These are phyloP conservation scores for Puccinia coronata DNA, from an alignment of 1,284 basidiomycete genomes.

Conservation along the genomic window DNA sequence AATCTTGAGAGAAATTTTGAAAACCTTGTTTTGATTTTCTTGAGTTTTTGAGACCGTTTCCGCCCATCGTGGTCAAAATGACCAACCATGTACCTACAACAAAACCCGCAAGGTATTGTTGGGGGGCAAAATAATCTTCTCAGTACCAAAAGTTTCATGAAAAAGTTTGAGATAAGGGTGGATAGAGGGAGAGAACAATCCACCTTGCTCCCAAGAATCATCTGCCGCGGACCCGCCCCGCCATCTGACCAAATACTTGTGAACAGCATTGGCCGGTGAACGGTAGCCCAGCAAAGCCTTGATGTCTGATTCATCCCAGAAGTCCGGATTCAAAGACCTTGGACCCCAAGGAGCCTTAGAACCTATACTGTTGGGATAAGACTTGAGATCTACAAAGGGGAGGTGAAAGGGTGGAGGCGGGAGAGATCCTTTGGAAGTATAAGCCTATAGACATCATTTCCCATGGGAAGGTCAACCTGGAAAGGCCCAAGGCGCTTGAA, in stretches of 20 bases:
- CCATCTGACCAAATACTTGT: no score
- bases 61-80: no score
- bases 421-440: not conserved
- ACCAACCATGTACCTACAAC: no score
- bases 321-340: not conserved
- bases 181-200: no score
- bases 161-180: no score
- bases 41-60: no score
- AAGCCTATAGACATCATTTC: not conserved
- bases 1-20: no score
- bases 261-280: not conserved
- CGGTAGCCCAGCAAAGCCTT: not conserved
- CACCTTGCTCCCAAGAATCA: constrained; percentile 26
- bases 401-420: not conserved
- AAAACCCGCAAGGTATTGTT: no score
- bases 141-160: no score
- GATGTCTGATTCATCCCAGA: not conserved
- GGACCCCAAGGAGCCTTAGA: not conserved
- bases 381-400: not conserved
- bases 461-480: not conserved
- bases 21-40: no score
- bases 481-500: not conserved
- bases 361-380: not conserved
- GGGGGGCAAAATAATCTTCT: no score
- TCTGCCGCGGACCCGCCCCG: no score